phyloP scores from a whole-genome alignment of 768 basidiomycete species.

The Galerina sulciceps region DNA sequence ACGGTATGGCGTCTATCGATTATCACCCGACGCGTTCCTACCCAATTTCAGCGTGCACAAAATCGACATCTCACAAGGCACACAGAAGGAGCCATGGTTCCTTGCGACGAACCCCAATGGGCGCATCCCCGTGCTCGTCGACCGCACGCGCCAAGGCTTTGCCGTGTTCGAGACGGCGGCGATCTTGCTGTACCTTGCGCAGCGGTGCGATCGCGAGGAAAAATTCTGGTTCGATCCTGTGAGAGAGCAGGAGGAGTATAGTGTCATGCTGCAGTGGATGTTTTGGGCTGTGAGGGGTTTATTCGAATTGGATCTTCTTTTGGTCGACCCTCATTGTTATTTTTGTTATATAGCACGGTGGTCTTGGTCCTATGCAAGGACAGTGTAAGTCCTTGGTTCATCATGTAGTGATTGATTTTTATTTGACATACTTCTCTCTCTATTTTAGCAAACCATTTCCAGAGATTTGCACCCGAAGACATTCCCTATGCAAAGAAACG shows the following conservation, averaged over 20 bases:
- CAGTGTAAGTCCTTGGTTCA: constrained; percentile 37
- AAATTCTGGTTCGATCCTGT: constrained; percentile 62
- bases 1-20: not conserved
- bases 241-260: constrained; percentile 55
- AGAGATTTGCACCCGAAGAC: constrained; percentile 57
- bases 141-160: constrained; percentile 59
- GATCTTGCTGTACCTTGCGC: constrained; percentile 76
- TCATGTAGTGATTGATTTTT: not conserved
- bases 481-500: constrained; percentile 67
- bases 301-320: not conserved
- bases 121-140: constrained; percentile 66
- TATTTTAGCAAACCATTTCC: constrained; percentile 65
- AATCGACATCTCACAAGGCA: constrained; percentile 59
- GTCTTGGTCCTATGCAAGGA: constrained; percentile 81
- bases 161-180: constrained; percentile 74
- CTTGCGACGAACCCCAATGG: constrained; percentile 70
- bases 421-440: not conserved
- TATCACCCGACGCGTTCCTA: not conserved
- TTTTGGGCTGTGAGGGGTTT: constrained; percentile 62
- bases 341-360: constrained; percentile 56
- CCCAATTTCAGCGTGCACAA: constrained; percentile 39
- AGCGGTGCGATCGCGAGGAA: constrained; percentile 72
- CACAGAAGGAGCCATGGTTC: constrained; percentile 60
- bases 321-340: not conserved
- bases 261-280: constrained; percentile 78